These are phyloP conservation scores for Trichoderma gracile DNA, from an alignment of 2,329 filamentous ascomycete genomes.

Conservation along the genomic window DNA sequence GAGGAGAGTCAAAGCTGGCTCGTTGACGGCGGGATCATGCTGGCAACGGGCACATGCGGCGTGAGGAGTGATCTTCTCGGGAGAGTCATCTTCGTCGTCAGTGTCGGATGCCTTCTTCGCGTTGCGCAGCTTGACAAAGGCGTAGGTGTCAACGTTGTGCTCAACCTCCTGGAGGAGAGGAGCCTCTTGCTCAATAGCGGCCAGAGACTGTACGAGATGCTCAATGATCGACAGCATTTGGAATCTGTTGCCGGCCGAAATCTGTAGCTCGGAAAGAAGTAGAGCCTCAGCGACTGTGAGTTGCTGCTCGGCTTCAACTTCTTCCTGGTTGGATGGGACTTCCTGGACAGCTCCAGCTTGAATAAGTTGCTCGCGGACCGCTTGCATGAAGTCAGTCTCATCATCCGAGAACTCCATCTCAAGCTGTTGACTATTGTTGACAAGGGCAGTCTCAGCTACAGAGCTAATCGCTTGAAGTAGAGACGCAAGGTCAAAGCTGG, in stretches of 20 bases:
- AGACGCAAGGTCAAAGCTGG: neutral
- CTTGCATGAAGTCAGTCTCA: too few species aligned
- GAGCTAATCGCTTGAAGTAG: neutral
- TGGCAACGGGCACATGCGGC: constrained; percentile 14
- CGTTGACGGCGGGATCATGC: neutral
- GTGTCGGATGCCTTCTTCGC: neutral
- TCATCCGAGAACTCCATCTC: too few species aligned
- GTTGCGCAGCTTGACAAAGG: neutral
- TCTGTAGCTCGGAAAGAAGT: neutral
- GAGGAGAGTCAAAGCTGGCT: neutral
- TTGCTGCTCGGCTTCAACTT: neutral
- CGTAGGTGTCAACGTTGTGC: neutral
- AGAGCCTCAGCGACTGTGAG: neutral
- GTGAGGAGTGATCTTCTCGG: neutral
- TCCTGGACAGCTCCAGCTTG: too few species aligned
- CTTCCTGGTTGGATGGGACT: neutral
- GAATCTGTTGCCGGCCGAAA: neutral
- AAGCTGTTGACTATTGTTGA: too few species aligned
- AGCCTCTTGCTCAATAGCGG: neutral
- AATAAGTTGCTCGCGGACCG: too few species aligned
- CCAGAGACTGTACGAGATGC: neutral
- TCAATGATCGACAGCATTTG: neutral
- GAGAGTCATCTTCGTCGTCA: neutral
- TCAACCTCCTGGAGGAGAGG: neutral
- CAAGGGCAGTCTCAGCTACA: too few species aligned